Base-by-base conservation (phyloP, 1,139 yeast genomes). In the Magnusiomyces sp. region DNA sequence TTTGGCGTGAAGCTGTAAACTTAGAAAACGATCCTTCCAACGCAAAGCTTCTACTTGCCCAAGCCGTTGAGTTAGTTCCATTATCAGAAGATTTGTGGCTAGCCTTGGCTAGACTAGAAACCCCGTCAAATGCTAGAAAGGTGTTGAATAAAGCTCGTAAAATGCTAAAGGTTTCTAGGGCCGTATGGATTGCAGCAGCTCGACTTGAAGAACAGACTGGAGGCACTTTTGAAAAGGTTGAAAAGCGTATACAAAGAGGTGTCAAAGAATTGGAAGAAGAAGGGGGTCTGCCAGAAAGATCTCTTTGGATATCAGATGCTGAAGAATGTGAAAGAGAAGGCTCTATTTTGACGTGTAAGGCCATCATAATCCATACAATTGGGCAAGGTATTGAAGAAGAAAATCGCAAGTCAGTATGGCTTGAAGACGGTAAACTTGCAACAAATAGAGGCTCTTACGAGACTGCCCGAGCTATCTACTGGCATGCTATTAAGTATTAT, bases 61-160 rank as follows among this genome's bases (percentile, higher is more conserved):
- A 83, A 50, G 95, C 96, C 0, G 74, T 83, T 0, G 87, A 83
- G 55, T 67, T 87, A 38, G 74, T 88, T 29, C 89, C 95, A 0
- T 51, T 65, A 1, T 77, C 82, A 36, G 76, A 83, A 62, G 77
- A 75, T 2, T 69, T 92, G 45, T 88, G 96, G 95, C 58, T 68
- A 6, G 70, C 69, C 2, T 60, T 76, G 31, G 76, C 81, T 11
- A 70, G 74, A 54, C 62, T 72, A 34, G 73, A 69, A 55, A 65
- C 65, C 2, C 75, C 77, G 50, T 59, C 64, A 5, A 75, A 73
- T n/a, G 81, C 89, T 0, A 77, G 77, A 55, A 61, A 66, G 16
- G 67, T 79, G 0, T 67, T 88, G 37, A 79, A 80, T 56, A 67
- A 63, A 37, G 95, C 95, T 0, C 48, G 66, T 53, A 78, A 77